Base-by-base conservation (phyloP, 306 rosid genomes). In the Rubus parviflorus region DNA sequence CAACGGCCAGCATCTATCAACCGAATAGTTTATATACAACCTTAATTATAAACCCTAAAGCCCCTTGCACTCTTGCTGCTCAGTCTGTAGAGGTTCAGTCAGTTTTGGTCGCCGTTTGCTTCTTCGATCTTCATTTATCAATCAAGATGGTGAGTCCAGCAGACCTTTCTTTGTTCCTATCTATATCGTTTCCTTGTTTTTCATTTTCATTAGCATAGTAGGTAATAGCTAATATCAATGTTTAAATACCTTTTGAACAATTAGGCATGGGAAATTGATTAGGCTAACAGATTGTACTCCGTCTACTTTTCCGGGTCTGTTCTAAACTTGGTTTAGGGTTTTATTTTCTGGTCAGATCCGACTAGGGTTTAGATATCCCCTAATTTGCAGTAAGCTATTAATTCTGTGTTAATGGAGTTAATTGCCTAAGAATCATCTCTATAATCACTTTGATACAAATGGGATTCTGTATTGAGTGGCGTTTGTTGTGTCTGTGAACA, bases 61-160 rank as follows among this genome's bases (percentile, higher is more conserved):
- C 68, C n/a, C 25, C 17, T 30, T 23, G 51, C 52, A 25, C 30
- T 25, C 30, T 25, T 67, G 14, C 77, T 43, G 17, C 45, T 57
- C 57, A 30, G 35, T 19, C 46, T 16, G 5, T 30, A 30, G 69
- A 74, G 69, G 7, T 9, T 30, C 35, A 30, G 35, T 45, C 69
- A 3, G 23, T 16, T 37, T 45, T 22, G 15, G 47, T 52, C 54
- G 54, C 77, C 42, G 16, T 14, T 16, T 20, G 14, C 35, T 43
- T 57, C 67, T 41, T 7, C 77, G 25, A 57, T 57, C 69, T 58
- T 47, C 57, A 45, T 8, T n/a, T 62, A 17, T 7, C 57, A 58
- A 60, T 74, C 77, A 74, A 43, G 57, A 74, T 74, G 77, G 77
- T 74, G n/a, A 60, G 69, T 63, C 56, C 35, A 11, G 1, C 68